These are phyloP conservation scores for Backusella sp. DNA, from an alignment of 192 early-diverging fungal species.

Conservation along the genomic window DNA sequence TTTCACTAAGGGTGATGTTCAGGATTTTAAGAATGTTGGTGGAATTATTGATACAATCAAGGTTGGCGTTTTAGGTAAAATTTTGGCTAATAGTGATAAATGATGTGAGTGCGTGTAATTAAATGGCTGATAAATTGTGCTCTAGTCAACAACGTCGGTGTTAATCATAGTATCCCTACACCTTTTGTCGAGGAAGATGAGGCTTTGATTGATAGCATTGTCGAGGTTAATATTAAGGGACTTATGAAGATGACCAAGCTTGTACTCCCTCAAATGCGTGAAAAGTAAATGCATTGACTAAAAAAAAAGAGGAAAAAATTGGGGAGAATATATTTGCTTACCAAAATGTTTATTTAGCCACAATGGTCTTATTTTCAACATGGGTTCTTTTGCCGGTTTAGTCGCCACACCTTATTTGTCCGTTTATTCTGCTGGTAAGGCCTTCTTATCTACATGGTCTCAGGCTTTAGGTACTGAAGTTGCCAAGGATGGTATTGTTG, in stretches of 20 bases:
- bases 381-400: constrained; percentile 87
- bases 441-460: constrained; percentile 88
- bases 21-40: constrained; percentile 69
- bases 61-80: constrained; percentile 58
- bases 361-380: constrained; percentile 86
- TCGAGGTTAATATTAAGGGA: constrained; percentile 85
- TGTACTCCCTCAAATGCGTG: constrained; percentile 79
- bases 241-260: constrained; percentile 80
- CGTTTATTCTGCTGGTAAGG: constrained; percentile 92
- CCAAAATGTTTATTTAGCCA: constrained; percentile 39
- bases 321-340: background rate
- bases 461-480: constrained; percentile 86
- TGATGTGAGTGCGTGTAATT: background rate
- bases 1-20: constrained; percentile 60
- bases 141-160: constrained; percentile 93
- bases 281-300: constrained; percentile 33
- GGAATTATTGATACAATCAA: constrained; percentile 54
- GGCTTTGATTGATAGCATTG: constrained; percentile 65
- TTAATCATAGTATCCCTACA: constrained; percentile 89
- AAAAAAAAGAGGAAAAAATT: constrained; percentile 1
- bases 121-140: constrained; percentile 10
- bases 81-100: background rate
- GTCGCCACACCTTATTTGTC: constrained; percentile 83
- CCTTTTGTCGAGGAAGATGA: constrained; percentile 77
- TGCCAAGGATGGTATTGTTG: constrained; percentile 64